Base-by-base conservation (phyloP, 1,284 basidiomycete species). In the Fomes fomentarius region DNA sequence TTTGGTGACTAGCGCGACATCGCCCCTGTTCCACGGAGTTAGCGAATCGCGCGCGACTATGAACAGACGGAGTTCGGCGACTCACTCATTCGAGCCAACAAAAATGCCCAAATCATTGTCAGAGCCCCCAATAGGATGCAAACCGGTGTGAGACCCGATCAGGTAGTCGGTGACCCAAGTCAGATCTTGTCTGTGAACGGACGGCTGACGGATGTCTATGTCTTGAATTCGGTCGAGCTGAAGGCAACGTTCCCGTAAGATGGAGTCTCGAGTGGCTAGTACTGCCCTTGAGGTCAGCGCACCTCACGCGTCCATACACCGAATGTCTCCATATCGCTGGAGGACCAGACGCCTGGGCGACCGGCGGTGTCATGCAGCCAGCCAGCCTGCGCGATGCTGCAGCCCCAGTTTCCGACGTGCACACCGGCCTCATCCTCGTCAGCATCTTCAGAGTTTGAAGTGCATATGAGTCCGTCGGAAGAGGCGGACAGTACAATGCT, bases 281-380 rank as follows among this genome's bases (percentile, higher is more conserved):
- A 17, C 38, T n/a, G 6, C 24, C 11, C 38, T 40, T 12, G 21
- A 21, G 37, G 2, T 5, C 17, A 15, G 25, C 21, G 10, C 37
- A 28, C 89, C 73, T 93, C 87, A 34, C 71, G 70, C 11, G 83
- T 81, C 91, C 90, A 93, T 19, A 80, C 76, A 58, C 87, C 86
- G 63, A 91, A 87, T 0, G 90, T 92, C 68, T 93, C 90, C 90
- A 93, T 93, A 69, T 93, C 91, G 58, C 88, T 91, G 2, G 79
- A 77, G 19, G 85, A 85, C 90, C 90, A 93, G 15, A 89, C 74
- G 12, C 69, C 63, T 4, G 67, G 62, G 5, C 67, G 66, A 12
- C 69, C 66, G 8, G 68, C 57, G 4, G 68, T 56, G 15, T 66
- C 60, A 22, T 68, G 65, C 45, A 82, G 75, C 88, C 89, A 92